Conservation (phyloP, 176 grass and related monocot genomes). For the Musa beccarii region DNA sequence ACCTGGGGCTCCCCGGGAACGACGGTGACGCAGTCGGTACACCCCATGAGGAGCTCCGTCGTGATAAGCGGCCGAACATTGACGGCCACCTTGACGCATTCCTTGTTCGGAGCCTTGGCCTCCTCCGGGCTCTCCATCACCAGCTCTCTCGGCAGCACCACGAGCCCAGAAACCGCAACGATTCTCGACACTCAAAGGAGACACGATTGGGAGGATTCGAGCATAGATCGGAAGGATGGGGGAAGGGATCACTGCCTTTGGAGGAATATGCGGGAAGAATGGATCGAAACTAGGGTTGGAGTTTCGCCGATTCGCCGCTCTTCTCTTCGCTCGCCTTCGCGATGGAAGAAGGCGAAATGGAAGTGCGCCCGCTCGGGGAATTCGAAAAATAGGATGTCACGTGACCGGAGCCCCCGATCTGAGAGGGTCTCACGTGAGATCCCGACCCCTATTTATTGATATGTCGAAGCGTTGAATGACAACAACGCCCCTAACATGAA, state of each 20-base stretch:
- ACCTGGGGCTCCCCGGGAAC: constrained; percentile 88
- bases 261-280: background rate
- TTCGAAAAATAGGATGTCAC: constrained; percentile 42
- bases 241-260: background rate
- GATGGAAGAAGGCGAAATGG: constrained; percentile 1
- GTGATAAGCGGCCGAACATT: constrained; percentile 93
- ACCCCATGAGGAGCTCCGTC: constrained; percentile 62
- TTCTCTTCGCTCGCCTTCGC: background rate
- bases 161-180: too few species aligned
- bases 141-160: constrained; percentile 8
- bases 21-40: constrained; percentile 70
- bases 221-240: background rate
- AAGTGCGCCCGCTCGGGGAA: constrained; percentile 33
- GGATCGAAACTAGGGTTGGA: background rate
- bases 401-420: constrained; percentile 1
- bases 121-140: constrained; percentile 42
- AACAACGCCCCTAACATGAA: background rate
- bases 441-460: background rate
- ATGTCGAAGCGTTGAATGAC: background rate
- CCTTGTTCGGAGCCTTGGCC: constrained; percentile 31
- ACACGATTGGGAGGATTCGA: background rate
- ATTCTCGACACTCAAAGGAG: background rate
- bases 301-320: constrained; percentile 3
- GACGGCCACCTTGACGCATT: constrained; percentile 85
- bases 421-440: background rate